phyloP scores from a whole-genome alignment of 2,329 filamentous ascomycete species.

The Penicillium italicum region DNA sequence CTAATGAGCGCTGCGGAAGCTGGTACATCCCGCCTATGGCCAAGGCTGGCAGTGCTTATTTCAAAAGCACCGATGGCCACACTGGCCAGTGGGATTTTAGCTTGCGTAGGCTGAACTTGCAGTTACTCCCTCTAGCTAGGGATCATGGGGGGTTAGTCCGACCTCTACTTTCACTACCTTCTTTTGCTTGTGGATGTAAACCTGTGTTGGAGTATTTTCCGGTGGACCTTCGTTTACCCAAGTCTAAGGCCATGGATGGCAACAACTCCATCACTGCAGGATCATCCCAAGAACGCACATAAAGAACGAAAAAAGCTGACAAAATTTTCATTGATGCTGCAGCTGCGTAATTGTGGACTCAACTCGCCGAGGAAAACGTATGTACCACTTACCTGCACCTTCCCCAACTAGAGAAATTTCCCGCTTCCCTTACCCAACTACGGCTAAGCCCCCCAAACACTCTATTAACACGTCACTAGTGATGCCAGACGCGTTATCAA shows the following conservation, averaged over 20 bases:
- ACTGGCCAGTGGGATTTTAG: slow-evolving; percentile 88
- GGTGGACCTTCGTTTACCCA: not conserved
- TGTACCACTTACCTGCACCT: slow-evolving; percentile 23
- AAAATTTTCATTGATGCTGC: slow-evolving; percentile 5
- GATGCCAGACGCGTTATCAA: slow-evolving; percentile 92
- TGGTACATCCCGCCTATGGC: slow-evolving; percentile 74
- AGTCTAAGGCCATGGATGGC: not conserved
- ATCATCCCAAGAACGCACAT: not conserved
- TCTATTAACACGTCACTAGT: slow-evolving; percentile 41
- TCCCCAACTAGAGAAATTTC: not conserved
- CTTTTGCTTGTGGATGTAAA: not conserved
- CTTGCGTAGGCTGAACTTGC: slow-evolving; percentile 76
- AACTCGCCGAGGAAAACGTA: slow-evolving; percentile 82
- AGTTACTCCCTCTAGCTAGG: slow-evolving; percentile 67
- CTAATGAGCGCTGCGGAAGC: slow-evolving; percentile 92
- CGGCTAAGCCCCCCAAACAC: not conserved
- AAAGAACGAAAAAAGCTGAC: slow-evolving; percentile 5
- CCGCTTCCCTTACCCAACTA: not conserved
- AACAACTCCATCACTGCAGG: not conserved
- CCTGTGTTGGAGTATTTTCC: not conserved
- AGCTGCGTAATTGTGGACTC: slow-evolving; percentile 80
- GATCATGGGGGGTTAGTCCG: slow-evolving; percentile 60
- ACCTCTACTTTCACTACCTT: slow-evolving; percentile 16
- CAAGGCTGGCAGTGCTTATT: slow-evolving; percentile 78
- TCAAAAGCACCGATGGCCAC: slow-evolving; percentile 97